A percentile compares a stretch with the other conserved stretches of the same genome.
phyloP scores from a whole-genome alignment of 2,329 filamentous ascomycete species.

The Penicillium sp. region DNA sequence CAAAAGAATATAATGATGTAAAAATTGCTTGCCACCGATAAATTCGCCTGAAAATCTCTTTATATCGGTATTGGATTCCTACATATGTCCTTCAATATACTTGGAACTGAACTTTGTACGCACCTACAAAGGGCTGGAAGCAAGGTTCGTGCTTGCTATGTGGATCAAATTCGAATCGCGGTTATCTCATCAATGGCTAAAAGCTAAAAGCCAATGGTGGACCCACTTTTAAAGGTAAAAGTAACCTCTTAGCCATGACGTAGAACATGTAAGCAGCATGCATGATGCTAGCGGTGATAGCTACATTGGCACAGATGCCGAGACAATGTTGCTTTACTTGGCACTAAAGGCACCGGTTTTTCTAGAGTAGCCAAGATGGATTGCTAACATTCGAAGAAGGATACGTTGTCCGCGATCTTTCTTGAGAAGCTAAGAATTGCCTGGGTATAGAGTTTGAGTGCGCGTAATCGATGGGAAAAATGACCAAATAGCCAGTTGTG shows the following conservation, averaged over 20 bases:
- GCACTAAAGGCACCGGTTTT: neutral
- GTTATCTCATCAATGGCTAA: neutral
- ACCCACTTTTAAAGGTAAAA: neutral
- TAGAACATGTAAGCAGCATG: neutral
- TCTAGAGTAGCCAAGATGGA: neutral
- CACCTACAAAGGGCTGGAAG: too few species aligned
- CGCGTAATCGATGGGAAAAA: neutral
- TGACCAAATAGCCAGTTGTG: neutral
- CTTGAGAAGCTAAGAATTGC: neutral
- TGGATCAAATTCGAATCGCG: too few species aligned
- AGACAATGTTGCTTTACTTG: neutral
- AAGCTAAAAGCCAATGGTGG: neutral
- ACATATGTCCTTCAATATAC: too few species aligned
- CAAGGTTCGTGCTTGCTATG: too few species aligned
- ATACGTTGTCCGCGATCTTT: neutral
- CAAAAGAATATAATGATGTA: too few species aligned
- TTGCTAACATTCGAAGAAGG: neutral
- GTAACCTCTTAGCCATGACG: constrained; percentile 4
- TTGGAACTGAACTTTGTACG: too few species aligned
- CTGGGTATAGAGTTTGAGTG: neutral
- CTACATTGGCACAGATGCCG: neutral
- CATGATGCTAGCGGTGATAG: neutral
- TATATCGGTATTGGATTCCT: too few species aligned
- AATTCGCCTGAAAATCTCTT: too few species aligned
- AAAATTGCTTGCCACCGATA: too few species aligned